Evolutionary conservation across 306 rosid species (phyloP), one percentile per base, ranked within the genome.

Genomic region (Quercus agrifolia): DNA sequence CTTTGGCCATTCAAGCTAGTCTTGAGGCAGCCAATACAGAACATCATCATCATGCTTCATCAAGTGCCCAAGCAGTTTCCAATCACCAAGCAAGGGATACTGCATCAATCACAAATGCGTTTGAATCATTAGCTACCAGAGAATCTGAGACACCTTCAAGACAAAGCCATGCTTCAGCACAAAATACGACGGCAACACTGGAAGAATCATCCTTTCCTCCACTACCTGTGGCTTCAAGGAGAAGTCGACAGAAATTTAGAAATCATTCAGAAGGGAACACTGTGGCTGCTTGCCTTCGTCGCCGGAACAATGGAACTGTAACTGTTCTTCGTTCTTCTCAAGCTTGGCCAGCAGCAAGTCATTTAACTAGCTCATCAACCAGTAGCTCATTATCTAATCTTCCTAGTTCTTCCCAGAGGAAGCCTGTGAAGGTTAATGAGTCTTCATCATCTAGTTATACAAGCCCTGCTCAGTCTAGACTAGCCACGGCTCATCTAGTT

Each of bases 371-470:
- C 44, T 31, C 71, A 66, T 31, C 77, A 73, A 33, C 51, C 44
- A 66, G 71, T 30, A 56, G 38, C 56, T 71, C 77, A 73, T 77
- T 79, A 7, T 44, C 75, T 3, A 21, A 49, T 20, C 18, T 30
- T 23, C 75, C 64, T 7, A 73, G 55, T 63, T 83, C 79, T 69
- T 56, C 70, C 68, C 80, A 70, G 81, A 79, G 78, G 49, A 89
- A 82, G 66, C 27, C 27, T 8, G 38, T 28, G 58, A 63, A 54
- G 31, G 78, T 74, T 77, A 81, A 74, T 77, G 83, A 67, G 61
- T 57, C 81, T 63, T 80, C 77, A 58, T 55, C 83, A 44, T 75
- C 91, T 70, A 68, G 73, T 64, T 54, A 79, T 73, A 33, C 62
- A 73, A 73, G 17, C 25, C 25, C 28, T 55, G 44, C 76, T 31